These are phyloP conservation scores for Schizonepeta tenuifolia DNA, from an alignment of 257 asterid species.

Conservation along the genomic window DNA sequence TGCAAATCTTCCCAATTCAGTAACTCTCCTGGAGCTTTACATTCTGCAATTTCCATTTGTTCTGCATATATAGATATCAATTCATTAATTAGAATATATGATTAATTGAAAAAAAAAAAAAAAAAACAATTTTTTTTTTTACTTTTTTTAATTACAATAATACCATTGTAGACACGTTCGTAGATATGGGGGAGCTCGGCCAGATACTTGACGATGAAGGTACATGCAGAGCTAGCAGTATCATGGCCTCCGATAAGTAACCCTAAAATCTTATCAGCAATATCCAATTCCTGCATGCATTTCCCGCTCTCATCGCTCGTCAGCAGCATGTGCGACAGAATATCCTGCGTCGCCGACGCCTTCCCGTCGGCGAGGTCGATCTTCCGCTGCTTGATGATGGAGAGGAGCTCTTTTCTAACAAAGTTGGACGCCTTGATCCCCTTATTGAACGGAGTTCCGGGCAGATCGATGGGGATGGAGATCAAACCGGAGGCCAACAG, in stretches of 20 bases:
- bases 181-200: conserved; percentile 54
- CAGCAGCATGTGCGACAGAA: conserved; percentile 45
- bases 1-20: conserved; percentile 60
- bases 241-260: conserved; percentile 59
- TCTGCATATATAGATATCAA: conserved; percentile 30
- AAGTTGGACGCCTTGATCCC: conserved; percentile 45
- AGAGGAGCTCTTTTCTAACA: conserved; percentile 35
- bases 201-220: conserved; percentile 50
- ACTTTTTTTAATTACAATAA: neutral
- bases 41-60: conserved; percentile 52
- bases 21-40: conserved; percentile 43
- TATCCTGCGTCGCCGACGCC: conserved; percentile 42
- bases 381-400: conserved; percentile 36
- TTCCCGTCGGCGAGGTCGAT: conserved; percentile 40
- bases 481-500: conserved; percentile 39
- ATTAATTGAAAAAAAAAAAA: too few relatives aligned
- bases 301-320: conserved; percentile 44
- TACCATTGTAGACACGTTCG: conserved; percentile 39
- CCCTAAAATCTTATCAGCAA: conserved; percentile 56
- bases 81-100: too few relatives aligned
- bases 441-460: conserved; percentile 42
- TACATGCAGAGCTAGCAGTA: conserved; percentile 57
- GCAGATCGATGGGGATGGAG: conserved; percentile 39
- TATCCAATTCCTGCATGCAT: conserved; percentile 43
- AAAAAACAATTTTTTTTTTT: too few relatives aligned